Base-by-base conservation (phyloP, 352 stramenopile species). In the Globisporangium uncinulatum region DNA sequence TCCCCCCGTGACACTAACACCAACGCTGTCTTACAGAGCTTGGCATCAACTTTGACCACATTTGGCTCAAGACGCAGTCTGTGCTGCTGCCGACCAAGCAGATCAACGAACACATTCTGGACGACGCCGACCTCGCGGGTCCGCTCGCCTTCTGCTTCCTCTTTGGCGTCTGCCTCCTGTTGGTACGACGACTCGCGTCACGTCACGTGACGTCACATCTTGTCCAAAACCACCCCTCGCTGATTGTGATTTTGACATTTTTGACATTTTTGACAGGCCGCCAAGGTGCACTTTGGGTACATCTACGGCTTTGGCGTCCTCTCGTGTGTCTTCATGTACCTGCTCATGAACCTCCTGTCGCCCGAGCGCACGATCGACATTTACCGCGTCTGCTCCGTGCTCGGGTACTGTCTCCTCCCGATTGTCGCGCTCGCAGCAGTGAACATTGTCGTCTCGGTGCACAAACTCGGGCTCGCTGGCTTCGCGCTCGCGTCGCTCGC, bases 291-390 rank as follows among this genome's bases (percentile, higher is more conserved):
- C 60, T 99, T 99, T 68, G 96, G 96, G 37, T 99, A 99, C 73
- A 98, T 99, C 59, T 99, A 99, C 74, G 95, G 95, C 46, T 99
- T 99, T 71, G 94, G 96, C 29, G 67, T 98, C n/a, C 89, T 98
- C 59, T 97, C 96, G 47, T 99, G 94, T 68, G 51, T 98, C 19
- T 90, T 91, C 61, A 95, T 99, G 81, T 98, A 97, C 51, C 56
- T 98, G 37, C 79, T 99, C 36, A 83, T 99, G 62, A 99, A 99
- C 76, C 70, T 99, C 21, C 83, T 99, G 56, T 92, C 86, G 21
- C 75, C 80, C 1, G 70, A 89, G 37, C 76, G 79, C 24, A 85
- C 79, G 8, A 95, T 99, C 59, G 90, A 92, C 60, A 86, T 98
- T 54, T 98, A 95, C 73, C 91, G 81, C 29, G 93, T 98, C 21